phyloP scores from a whole-genome alignment of 805 yeast genomes.

The Cyberlindnera petersonii region DNA sequence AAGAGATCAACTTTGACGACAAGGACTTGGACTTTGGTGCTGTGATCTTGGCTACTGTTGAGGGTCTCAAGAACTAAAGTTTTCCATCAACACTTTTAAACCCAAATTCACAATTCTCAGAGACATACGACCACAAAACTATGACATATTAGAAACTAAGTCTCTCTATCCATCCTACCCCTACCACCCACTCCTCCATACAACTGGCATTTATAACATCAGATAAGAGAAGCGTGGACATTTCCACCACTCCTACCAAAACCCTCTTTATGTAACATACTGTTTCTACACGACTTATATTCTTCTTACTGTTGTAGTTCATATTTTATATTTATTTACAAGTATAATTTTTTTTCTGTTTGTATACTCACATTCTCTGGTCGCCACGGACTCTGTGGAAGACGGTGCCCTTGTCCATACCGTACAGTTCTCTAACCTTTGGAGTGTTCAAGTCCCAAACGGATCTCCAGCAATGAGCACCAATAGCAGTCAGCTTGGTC shows the following conservation, averaged over 20 bases:
- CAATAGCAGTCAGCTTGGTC: constrained; percentile 66
- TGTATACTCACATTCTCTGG: constrained; percentile 15
- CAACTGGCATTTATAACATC: too few species aligned
- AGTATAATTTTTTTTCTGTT: background rate
- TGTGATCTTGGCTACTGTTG: constrained; percentile 63
- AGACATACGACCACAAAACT: constrained; percentile 4
- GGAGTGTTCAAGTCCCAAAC: constrained; percentile 73
- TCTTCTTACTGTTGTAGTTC: too few species aligned
- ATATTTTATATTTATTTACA: too few species aligned
- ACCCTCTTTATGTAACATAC: constrained; percentile 3
- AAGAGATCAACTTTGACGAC: constrained; percentile 72
- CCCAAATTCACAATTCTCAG: background rate
- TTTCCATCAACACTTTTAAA: background rate
- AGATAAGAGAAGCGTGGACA: too few species aligned
- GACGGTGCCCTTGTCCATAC: constrained; percentile 71
- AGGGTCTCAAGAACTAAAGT: constrained; percentile 39
- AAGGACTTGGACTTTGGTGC: constrained; percentile 83
- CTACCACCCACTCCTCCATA: too few species aligned
- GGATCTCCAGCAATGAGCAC: constrained; percentile 91
- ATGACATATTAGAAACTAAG: too few species aligned
- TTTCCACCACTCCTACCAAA: too few species aligned
- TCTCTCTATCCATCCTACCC: too few species aligned
- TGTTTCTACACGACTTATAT: too few species aligned
- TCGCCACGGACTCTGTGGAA: constrained; percentile 41
- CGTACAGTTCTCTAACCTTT: constrained; percentile 64